Evolutionary conservation across 495 filamentous ascomycete species (phyloP).

Genomic region (Aspergillus saccharolyticus): DNA sequence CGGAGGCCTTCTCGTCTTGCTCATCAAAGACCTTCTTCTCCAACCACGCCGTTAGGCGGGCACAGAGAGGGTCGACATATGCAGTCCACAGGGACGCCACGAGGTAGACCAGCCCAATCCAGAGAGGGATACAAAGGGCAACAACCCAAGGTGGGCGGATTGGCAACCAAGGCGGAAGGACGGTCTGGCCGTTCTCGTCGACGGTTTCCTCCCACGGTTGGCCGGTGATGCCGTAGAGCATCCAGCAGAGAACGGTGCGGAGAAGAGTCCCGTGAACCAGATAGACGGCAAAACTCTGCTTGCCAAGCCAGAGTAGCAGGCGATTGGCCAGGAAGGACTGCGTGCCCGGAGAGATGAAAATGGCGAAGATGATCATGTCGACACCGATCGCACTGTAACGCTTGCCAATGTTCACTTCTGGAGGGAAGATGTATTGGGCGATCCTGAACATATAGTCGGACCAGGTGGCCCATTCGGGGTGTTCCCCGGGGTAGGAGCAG

Average conservation of each 20-base stretch:
- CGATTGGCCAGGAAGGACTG: constrained; percentile 52
- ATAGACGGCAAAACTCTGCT: constrained; percentile 65
- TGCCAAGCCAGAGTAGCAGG: constrained; percentile 60
- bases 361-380: constrained; percentile 51
- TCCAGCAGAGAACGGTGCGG: constrained; percentile 58
- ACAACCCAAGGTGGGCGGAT: constrained; percentile 39
- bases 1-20: constrained; percentile 43
- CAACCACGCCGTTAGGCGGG: constrained; percentile 51
- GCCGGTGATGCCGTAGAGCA: constrained; percentile 56
- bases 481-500: constrained; percentile 55
- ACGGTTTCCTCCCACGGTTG: constrained; percentile 46
- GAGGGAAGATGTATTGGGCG: constrained; percentile 51
- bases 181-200: constrained; percentile 40
- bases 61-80: constrained; percentile 63
- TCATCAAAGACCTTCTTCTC: constrained; percentile 48
- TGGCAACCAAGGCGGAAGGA: constrained; percentile 34
- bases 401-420: constrained; percentile 45
- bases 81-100: constrained; percentile 59
- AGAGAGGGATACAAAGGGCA: constrained; percentile 47
- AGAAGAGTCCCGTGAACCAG: constrained; percentile 62
- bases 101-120: constrained; percentile 54
- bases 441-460: constrained; percentile 45
- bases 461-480: constrained; percentile 55
- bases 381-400: constrained; percentile 55
- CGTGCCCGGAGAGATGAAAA: constrained; percentile 53